Conservation (phyloP, 2,329 filamentous ascomycete genomes). For the Phialophora expanda region DNA sequence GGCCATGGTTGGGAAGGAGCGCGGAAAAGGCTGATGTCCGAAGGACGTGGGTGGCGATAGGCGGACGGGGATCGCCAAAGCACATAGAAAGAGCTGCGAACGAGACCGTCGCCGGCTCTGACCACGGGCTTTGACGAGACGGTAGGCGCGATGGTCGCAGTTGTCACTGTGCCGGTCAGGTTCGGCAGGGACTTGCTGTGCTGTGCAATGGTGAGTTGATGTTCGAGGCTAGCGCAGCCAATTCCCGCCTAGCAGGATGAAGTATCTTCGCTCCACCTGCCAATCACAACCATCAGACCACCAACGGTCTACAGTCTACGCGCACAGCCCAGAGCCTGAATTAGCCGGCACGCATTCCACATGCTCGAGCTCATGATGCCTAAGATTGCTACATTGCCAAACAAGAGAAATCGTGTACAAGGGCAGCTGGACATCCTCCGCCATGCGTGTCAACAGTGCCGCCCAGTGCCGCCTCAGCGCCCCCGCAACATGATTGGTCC, state of each 20-base stretch:
- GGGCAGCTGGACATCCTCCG: neutral
- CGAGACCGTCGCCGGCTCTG: conserved; percentile 30
- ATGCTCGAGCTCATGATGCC: neutral
- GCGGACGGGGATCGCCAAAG: conserved; percentile 20
- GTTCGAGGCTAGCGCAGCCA: conserved; percentile 4
- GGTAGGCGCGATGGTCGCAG: conserved; percentile 3
- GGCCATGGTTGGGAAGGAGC: conserved; percentile 33
- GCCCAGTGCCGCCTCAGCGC: neutral
- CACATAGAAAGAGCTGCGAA: conserved; percentile 31
- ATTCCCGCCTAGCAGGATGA: conserved; percentile 13
- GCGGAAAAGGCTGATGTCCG: conserved; percentile 22
- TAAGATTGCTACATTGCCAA: neutral
- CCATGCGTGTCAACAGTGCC: conserved; percentile 11
- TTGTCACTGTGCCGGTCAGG: neutral
- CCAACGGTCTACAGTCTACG: neutral
- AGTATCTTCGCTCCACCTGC: conserved; percentile 2
- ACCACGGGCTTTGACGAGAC: conserved; percentile 26
- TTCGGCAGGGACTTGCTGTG: conserved; percentile 17
- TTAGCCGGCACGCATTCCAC: neutral
- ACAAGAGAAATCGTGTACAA: neutral
- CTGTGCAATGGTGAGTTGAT: neutral
- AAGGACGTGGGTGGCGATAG: conserved; percentile 22
- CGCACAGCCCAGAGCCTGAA: neutral
- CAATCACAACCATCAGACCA: conserved; percentile 2
- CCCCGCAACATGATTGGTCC: conserved; percentile 28